Evolutionary conservation across 2,329 filamentous ascomycete genomes (phyloP), one percentile per base, ranked within the genome.

Genomic region (Ophiostoma populinum): DNA sequence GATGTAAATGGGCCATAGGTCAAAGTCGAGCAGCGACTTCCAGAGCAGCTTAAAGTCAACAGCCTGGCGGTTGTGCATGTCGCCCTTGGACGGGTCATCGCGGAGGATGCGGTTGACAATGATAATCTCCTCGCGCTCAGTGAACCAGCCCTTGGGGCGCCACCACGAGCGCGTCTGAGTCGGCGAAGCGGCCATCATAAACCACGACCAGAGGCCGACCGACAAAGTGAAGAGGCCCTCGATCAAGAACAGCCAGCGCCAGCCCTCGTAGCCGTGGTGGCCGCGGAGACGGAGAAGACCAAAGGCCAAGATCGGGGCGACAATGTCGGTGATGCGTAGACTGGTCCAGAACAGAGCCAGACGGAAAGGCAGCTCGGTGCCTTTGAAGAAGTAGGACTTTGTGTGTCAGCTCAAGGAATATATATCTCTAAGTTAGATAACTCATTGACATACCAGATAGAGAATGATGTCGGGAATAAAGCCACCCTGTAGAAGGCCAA

Each of bases 51-150:
- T 52, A 0, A 55, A 56, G 1, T 63, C 67, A 22, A 75, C 62
- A 0, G 63, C 61, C 47, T 73, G 55, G 5, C 70, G 61, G 42
- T 74, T 74, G 46, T 73, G 66, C 66, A 75, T 72, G 34, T 62
- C 60, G 36, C 64, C 63, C 46, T 70, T 71, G 29, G 58, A 61
- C 0, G 70, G 70, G 37, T 75, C 72, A 29, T 77, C 72, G 1
- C 72, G 63, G 7, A 63, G 45, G 7, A 62, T 51, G 1, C 74
- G 57, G 43, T 75, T 76, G 25, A 75, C 67, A 3, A 76, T 59
- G 38, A 77, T 75, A 16, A 55, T 56, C 38, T 73, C 65, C 42
- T 75, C 70, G 12, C 49, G 61, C 29, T 72, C 65, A 4, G 47
- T 65, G 47, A 75, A 77, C 72, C 72, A 77, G 0, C 66, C 62